Conservation (phyloP, 2,329 filamentous ascomycete genomes). For the Orbilia blumenaviensis region DNA sequence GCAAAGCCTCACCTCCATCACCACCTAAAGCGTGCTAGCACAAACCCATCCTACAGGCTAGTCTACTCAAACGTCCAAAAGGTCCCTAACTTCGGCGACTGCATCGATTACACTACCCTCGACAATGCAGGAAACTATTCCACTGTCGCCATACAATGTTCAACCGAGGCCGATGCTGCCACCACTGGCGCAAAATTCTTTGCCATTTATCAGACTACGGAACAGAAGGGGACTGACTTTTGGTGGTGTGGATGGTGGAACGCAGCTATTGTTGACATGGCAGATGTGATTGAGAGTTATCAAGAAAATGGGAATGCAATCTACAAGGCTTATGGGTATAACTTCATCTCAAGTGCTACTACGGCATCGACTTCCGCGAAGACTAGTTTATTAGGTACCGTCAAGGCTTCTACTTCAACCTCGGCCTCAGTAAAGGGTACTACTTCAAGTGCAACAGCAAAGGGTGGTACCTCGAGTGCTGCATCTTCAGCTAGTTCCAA, state of each 20-base stretch:
- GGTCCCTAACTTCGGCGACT: slow-evolving; percentile 34
- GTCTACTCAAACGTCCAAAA: slow-evolving; percentile 18
- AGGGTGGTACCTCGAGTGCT: neutral
- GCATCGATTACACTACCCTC: slow-evolving; percentile 20
- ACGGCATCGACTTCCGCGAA: neutral
- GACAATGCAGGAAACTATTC: neutral
- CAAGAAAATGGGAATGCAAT: slow-evolving; percentile 22
- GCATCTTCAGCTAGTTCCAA: neutral
- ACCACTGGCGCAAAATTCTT: slow-evolving; percentile 11
- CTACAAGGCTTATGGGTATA: slow-evolving; percentile 23
- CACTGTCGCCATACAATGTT: slow-evolving; percentile 2
- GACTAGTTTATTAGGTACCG: too few relatives aligned
- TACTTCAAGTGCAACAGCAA: neutral
- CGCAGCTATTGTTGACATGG: neutral
- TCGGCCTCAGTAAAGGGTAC: neutral
- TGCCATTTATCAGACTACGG: slow-evolving; percentile 11
- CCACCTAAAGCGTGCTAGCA: slow-evolving; percentile 13
- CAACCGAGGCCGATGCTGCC: neutral
- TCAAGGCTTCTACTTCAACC: neutral
- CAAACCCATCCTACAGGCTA: neutral
- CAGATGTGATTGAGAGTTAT: neutral
- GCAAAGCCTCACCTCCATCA: neutral
- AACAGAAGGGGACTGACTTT: neutral
- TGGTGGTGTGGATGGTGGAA: slow-evolving; percentile 47
- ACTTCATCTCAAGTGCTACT: neutral